Percentiles rank a stretch among this genome's conserved stretches.
These are phyloP conservation scores for Wallemia ichthyophaga DNA, from an alignment of 1,284 basidiomycete genomes.

Conservation along the genomic window DNA sequence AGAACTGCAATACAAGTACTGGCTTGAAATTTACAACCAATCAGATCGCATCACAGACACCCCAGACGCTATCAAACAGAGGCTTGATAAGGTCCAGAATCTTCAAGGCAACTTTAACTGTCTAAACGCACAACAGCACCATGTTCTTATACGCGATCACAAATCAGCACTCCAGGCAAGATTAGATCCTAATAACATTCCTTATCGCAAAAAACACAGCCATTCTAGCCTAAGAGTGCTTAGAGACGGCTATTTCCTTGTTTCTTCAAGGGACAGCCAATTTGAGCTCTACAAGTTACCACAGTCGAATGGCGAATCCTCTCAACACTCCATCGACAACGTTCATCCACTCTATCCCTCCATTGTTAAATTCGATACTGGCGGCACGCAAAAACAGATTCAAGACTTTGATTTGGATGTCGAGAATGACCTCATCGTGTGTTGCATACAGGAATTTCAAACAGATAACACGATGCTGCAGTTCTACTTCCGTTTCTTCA, in stretches of 20 bases:
- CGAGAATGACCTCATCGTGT: background rate
- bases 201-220: background rate
- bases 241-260: background rate
- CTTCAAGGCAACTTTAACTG: background rate
- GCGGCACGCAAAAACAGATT: background rate
- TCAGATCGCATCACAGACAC: background rate
- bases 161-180: background rate
- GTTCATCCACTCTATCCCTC: background rate
- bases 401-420: background rate
- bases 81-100: background rate
- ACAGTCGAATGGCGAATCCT: background rate
- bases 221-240: background rate
- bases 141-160: background rate
- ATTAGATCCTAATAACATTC: background rate
- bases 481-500: background rate
- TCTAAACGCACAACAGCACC: background rate
- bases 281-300: background rate
- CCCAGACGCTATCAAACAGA: background rate
- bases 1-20: background rate
- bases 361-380: background rate
- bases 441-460: background rate
- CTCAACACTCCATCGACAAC: background rate
- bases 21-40: background rate
- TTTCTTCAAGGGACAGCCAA: background rate
- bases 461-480: background rate